Base-by-base conservation (phyloP, 495 filamentous ascomycete species). In the Penicillium robsamsonii region DNA sequence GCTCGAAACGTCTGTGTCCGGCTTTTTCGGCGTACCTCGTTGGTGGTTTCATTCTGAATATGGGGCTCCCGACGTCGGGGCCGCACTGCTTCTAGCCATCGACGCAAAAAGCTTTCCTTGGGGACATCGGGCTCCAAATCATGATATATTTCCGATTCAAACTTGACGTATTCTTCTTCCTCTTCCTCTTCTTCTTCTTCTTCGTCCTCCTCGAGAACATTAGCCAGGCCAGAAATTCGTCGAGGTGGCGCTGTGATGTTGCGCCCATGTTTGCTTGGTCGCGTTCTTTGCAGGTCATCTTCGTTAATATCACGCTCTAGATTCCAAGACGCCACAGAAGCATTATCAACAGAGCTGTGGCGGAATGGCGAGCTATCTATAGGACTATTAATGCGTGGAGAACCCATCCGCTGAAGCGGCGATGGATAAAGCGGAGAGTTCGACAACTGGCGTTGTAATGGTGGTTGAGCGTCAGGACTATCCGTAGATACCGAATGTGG, bases 301-400 rank as follows among this genome's bases (percentile, higher is more conserved):
- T 70, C 66, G 38, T 77, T 70, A 48, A 77, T 62, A 41, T 74
- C 70, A n/a, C 76, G 73, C 35, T 79, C 76, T n/a, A 79, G 45
- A 11, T 58, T 60, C 59, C 65, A 79, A 6, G 74, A 77, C 3
- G 71, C 49, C 8, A 70, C 62, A 2, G 74, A 77, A 5, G 68
- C 71, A 50, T 72, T 70, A 31, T 76, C 73, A 5, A 70, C 45
- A 11, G 62, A 71, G 52, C 63, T 64, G 43, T 64, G 47, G 30
- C 63, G 64, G 31, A 56, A 58, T 11, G 65, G 64, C 6, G 63
- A 70, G 50, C 62, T 70, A 5, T 50, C 53, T 8, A 56, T 41
- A 13, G 46, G 44, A n/a, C 38, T 40, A 25, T 58, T 53, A 12
- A 58, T 46, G 3, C 40, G 55, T 27, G 52, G 60, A 25, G 58